Evolutionary conservation across 331 rosid species (phyloP).

Genomic region (Acacia concinna): DNA sequence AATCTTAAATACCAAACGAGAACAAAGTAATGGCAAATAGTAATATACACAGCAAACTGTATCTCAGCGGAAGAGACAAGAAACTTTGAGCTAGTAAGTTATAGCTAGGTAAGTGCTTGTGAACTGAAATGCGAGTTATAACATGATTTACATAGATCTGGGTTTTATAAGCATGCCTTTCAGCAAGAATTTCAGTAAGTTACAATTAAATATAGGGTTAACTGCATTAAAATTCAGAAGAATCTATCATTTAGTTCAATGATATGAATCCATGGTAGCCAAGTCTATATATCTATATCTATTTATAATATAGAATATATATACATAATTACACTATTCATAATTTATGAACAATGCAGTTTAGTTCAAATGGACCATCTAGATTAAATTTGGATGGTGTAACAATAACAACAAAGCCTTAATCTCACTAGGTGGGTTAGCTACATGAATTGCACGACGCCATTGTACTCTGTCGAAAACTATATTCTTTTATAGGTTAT

Average conservation of each 20-base stretch:
- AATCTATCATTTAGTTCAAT: background rate
- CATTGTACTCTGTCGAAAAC: too few relatives aligned
- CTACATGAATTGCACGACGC: too few relatives aligned
- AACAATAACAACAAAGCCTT: too few relatives aligned
- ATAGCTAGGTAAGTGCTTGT: constrained; percentile 1
- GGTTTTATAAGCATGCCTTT: constrained; percentile 4
- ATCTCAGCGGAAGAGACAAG: constrained; percentile 9
- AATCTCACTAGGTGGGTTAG: too few relatives aligned
- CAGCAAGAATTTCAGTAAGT: background rate
- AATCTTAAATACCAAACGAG: constrained; percentile 16
- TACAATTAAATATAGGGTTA: background rate
- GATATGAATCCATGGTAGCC: constrained; percentile 5
- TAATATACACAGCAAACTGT: background rate
- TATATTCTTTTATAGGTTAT: too few relatives aligned
- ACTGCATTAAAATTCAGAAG: constrained; percentile 11
- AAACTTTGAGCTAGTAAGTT: constrained; percentile 19
- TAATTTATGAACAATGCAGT: background rate
- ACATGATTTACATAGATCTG: constrained; percentile 17
- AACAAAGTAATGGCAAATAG: constrained; percentile 18
- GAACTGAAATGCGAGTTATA: constrained; percentile 22
- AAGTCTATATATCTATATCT: background rate
- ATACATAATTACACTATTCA: background rate
- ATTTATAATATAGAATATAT: background rate
- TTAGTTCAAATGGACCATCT: background rate
- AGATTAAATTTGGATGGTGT: background rate